Evolutionary conservation across 768 basidiomycete species (phyloP).

Genomic region (Infundibulicybe gibba): DNA sequence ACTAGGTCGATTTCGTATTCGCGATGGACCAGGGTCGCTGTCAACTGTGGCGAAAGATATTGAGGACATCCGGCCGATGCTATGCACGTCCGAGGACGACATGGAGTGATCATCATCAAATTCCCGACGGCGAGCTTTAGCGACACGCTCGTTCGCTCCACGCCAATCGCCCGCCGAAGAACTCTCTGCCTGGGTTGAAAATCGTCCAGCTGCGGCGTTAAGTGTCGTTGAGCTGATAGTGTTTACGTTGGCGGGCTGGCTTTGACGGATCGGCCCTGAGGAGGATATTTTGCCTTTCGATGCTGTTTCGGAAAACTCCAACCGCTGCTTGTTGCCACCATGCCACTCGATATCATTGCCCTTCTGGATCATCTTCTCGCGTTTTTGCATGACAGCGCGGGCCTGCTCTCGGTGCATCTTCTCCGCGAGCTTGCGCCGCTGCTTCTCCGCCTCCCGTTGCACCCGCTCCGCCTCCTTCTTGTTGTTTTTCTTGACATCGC

Average conservation of each 20-base stretch:
- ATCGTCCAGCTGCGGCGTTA: conserved; percentile 62
- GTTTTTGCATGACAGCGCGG: conserved; percentile 89
- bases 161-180: conserved; percentile 44
- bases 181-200: conserved; percentile 27
- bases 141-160: conserved; percentile 55
- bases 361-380: conserved; percentile 69
- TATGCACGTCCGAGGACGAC: conserved; percentile 84
- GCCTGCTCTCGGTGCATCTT: conserved; percentile 83
- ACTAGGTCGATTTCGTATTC: conserved; percentile 59
- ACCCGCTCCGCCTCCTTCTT: conserved; percentile 82
- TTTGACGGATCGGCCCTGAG: conserved; percentile 63
- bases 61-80: conserved; percentile 67
- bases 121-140: conserved; percentile 79
- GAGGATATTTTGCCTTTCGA: conserved; percentile 51
- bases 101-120: conserved; percentile 91
- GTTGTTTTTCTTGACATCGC: conserved; percentile 66
- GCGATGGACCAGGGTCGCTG: conserved; percentile 79
- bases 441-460: conserved; percentile 79
- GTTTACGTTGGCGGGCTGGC: conserved; percentile 36
- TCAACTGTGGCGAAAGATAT: conserved; percentile 83
- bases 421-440: conserved; percentile 72
- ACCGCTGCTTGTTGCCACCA: conserved; percentile 41
- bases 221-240: conserved; percentile 44
- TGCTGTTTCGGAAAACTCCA: conserved; percentile 32
- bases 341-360: conserved; percentile 64